Conservation (phyloP, 164 flowering plant species). For the Cinnamomum chago region DNA sequence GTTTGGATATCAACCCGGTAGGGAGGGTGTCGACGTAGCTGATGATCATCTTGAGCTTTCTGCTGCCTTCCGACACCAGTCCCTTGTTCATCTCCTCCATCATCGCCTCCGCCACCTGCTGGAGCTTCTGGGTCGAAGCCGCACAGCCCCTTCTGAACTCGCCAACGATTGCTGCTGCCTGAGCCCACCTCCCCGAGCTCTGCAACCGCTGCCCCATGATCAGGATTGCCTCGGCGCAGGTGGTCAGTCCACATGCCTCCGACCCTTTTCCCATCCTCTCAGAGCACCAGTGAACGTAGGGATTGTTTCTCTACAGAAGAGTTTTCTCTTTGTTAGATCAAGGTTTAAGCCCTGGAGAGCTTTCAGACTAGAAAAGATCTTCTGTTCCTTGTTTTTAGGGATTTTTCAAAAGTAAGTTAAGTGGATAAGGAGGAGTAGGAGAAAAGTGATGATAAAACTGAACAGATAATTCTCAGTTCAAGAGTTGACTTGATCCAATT, state of each 20-base stretch:
- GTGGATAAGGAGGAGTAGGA: no score
- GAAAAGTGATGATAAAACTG: no score
- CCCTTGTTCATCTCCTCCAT: constrained; percentile 95
- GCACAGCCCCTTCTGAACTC: constrained; percentile 72
- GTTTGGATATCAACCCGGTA: constrained; percentile 46
- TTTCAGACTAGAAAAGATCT: no score
- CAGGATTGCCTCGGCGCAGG: constrained; percentile 67
- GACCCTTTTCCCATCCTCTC: constrained; percentile 61
- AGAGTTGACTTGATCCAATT: no score
- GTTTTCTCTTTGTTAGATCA: neutral
- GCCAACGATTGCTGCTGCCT: constrained; percentile 52
- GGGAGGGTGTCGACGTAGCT: constrained; percentile 93
- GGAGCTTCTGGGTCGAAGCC: constrained; percentile 53
- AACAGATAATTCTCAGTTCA: no score
- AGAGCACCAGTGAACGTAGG: no score
- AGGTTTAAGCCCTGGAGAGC: neutral
- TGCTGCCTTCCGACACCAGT: constrained; percentile 87
- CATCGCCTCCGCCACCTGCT: constrained; percentile 89
- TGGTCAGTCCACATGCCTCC: constrained; percentile 72
- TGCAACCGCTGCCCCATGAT: constrained; percentile 58
- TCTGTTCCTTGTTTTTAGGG: no score
- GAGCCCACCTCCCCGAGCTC: constrained; percentile 51
- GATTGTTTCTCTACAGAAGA: neutral
- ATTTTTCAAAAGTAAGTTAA: no score
- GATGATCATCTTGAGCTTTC: constrained; percentile 93